phyloP scores from a whole-genome alignment of 2,329 filamentous ascomycete species.

The Chaetomiaceae sp. region DNA sequence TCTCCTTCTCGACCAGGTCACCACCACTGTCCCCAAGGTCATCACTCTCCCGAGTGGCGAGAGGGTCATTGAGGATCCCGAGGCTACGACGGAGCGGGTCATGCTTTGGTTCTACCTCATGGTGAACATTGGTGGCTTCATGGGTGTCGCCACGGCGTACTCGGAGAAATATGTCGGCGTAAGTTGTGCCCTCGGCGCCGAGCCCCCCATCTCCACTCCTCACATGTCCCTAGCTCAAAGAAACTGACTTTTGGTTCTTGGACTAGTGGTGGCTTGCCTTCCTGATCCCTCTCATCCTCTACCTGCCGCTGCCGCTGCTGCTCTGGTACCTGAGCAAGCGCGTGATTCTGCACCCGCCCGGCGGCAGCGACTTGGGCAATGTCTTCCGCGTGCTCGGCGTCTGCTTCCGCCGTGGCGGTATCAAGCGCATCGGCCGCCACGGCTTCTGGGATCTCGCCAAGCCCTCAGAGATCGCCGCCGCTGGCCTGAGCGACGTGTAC shows the following conservation, averaged over 20 bases:
- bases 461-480: conserved; percentile 45
- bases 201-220: too few relatives aligned
- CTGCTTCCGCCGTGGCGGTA: conserved; percentile 35
- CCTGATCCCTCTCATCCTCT: conserved; percentile 32
- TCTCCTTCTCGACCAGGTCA: conserved; percentile 60
- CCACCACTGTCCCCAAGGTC: conserved; percentile 48
- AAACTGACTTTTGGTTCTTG: background rate
- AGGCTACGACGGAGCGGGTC: conserved; percentile 57
- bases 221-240: too few relatives aligned
- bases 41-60: conserved; percentile 49
- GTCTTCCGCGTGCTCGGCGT: conserved; percentile 37
- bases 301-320: conserved; percentile 37
- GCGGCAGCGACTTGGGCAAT: conserved; percentile 40
- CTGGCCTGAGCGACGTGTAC: conserved; percentile 30
- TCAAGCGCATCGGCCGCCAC: conserved; percentile 33
- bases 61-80: conserved; percentile 62
- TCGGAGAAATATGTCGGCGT: conserved; percentile 44
- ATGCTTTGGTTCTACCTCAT: conserved; percentile 59
- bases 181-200: conserved; percentile 2
- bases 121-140: conserved; percentile 49
- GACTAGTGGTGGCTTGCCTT: conserved; percentile 40
- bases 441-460: conserved; percentile 56
- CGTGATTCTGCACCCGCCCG: conserved; percentile 39
- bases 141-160: conserved; percentile 46
- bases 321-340: conserved; percentile 38